These are phyloP conservation scores for Aureobasidium mangrovei DNA, from an alignment of 2,329 filamentous ascomycete species.

Conservation along the genomic window DNA sequence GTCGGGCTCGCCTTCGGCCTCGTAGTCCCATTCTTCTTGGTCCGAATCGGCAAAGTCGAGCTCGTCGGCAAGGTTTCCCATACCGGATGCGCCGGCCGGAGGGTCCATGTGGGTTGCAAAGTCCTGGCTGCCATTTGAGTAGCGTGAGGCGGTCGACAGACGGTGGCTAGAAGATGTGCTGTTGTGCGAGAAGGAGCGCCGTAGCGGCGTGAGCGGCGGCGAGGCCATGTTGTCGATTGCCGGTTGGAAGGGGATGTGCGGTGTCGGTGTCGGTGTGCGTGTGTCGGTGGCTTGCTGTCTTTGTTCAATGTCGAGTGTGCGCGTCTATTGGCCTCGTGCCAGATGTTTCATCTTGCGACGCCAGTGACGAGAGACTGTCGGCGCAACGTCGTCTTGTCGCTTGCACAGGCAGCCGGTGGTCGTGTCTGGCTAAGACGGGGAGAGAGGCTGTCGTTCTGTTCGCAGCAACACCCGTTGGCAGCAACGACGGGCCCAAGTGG, in stretches of 20 bases:
- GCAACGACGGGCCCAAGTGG: not conserved
- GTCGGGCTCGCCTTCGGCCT: conserved; percentile 6
- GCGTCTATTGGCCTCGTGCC: not conserved
- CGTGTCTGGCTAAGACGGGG: not conserved
- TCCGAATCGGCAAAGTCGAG: conserved; percentile 59
- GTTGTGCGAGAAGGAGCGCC: conserved; percentile 35
- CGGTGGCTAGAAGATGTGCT: conserved; percentile 35
- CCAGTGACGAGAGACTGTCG: not conserved
- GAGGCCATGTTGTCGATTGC: conserved; percentile 25
- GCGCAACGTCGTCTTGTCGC: not conserved
- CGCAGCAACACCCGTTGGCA: not conserved
- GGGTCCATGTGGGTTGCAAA: conserved; percentile 29
- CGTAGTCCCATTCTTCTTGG: conserved; percentile 18
- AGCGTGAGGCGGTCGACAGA: conserved; percentile 26
- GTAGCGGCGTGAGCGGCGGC: conserved; percentile 35
- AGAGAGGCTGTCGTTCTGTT: not conserved
- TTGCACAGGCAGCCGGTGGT: too few species aligned
- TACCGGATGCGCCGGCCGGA: conserved; percentile 42
- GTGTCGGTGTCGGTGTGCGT: not conserved
- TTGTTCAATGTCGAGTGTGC: not conserved
- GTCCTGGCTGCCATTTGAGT: conserved; percentile 28
- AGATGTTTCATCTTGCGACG: conserved; percentile 1
- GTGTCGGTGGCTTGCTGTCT: not conserved
- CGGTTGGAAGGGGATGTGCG: not conserved
- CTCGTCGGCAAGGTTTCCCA: conserved; percentile 75